Conservation (phyloP, 371 early-diverging fungal genomes). For the Zychaea mexicana region DNA sequence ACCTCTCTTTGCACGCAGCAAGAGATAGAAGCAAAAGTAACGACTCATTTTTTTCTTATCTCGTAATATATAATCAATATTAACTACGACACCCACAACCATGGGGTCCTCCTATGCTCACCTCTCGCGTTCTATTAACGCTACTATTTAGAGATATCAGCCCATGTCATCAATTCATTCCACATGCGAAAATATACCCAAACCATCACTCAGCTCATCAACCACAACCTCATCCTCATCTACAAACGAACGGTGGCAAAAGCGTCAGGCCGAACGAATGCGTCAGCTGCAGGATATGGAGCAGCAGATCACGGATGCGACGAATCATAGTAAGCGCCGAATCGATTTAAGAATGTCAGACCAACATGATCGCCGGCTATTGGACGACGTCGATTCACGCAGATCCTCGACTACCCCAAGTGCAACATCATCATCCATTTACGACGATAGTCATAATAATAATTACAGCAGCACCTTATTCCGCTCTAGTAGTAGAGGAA, state of each 20-base stretch:
- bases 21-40: too few relatives aligned
- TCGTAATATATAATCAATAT: too few relatives aligned
- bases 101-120: too few relatives aligned
- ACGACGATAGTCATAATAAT: not conserved
- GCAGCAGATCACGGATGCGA: slow-evolving; percentile 37
- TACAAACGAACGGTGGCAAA: slow-evolving; percentile 22
- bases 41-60: too few relatives aligned
- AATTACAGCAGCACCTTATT: too few relatives aligned
- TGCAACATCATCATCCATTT: not conserved
- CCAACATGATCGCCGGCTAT: slow-evolving; percentile 10
- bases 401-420: not conserved
- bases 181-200: not conserved
- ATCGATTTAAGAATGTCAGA: slow-evolving; percentile 27
- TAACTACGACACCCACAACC: too few relatives aligned
- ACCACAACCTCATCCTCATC: slow-evolving; percentile 14
- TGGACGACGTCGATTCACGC: slow-evolving; percentile 6
- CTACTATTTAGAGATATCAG: too few relatives aligned
- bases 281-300: slow-evolving; percentile 45
- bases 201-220: slow-evolving; percentile 11
- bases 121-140: too few relatives aligned
- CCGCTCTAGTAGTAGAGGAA: too few relatives aligned
- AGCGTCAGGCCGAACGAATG: slow-evolving; percentile 38
- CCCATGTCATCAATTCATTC: not conserved
- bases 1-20: too few relatives aligned
- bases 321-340: slow-evolving; percentile 35